Percentiles rank a stretch among this genome's conserved stretches.
Conservation (phyloP, 192 early-diverging fungal genomes). For the Coemansia guatemalensis region DNA sequence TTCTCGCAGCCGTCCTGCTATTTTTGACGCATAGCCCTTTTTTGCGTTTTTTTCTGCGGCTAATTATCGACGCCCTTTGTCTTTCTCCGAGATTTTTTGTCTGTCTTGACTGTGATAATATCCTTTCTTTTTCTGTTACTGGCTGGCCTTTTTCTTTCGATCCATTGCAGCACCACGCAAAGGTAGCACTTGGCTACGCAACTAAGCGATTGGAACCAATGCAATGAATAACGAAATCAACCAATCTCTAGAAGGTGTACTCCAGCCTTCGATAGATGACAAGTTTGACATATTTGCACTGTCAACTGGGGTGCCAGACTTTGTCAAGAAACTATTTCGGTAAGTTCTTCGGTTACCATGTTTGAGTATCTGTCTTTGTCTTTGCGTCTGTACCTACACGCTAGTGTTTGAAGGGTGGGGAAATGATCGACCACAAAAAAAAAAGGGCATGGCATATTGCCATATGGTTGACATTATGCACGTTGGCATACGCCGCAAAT, state of each 20-base stretch:
- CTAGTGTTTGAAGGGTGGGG: neutral
- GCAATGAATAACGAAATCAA: constrained; percentile 40
- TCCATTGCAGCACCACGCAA: neutral
- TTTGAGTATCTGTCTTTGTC: neutral
- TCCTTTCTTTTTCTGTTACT: neutral
- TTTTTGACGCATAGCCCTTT: neutral
- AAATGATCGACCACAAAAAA: neutral
- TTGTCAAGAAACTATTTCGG: constrained; percentile 56
- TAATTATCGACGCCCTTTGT: neutral
- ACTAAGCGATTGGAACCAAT: constrained; percentile 8
- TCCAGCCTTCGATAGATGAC: constrained; percentile 41
- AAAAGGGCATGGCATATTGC: neutral
- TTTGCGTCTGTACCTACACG: neutral
- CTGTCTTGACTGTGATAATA: neutral
- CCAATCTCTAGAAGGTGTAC: constrained; percentile 32
- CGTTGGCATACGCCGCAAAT: neutral
- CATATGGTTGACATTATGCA: neutral
- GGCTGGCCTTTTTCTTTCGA: neutral
- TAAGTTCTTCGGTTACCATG: constrained; percentile 10
- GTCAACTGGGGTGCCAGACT: constrained; percentile 54
- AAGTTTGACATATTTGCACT: constrained; percentile 51
- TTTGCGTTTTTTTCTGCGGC: neutral
- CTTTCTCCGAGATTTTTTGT: constrained; percentile 2
- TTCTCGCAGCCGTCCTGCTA: neutral
- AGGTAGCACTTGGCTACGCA: constrained; percentile 1